Base-by-base conservation (phyloP, 1,284 basidiomycete genomes). In the Mrakiaceae sp. region DNA sequence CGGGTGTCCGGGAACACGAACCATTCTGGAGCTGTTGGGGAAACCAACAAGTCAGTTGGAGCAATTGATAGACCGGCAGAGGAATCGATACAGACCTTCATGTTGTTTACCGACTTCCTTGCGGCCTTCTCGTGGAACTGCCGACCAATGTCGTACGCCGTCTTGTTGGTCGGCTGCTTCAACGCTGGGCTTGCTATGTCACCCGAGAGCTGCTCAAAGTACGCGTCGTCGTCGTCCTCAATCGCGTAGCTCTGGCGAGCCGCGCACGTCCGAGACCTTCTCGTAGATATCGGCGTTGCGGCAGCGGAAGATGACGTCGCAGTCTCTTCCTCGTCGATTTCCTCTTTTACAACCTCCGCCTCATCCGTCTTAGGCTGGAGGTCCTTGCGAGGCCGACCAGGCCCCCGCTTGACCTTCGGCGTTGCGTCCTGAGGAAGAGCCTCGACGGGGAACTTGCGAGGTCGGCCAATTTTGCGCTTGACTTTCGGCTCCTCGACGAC, bases 171-270 rank as follows among this genome's bases (percentile, higher is more conserved):
- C 46, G 75, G 75, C 67, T 39, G 73, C 70, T 64, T 74, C 74
- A 58, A 72, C 27, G 27, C 27, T 27, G 27, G 27, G 27, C 27
- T 27, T 27, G 27, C 27, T 66, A 44, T 73, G 62, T 79, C 79
- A 46, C 77, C 78, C 70, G 86, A 85, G 16, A 88, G 71, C 74
- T 79, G 81, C 40, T 82, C 78, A 68, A 88, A 86, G 72, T 86
- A 89, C 68, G 82, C 82, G 62, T 83, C 81, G 62, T 88, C 87
- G 71, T 83, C 81, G 11, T 81, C 84, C 70, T 86, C 84, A 8
- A 85, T 72, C 49, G 60, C 77, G 48, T 79, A 79, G 62, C 72
- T 72, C 50, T 70, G 67, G 39, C 58, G 40, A 3, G 4, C 16
- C 58, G 40, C 14, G n/a, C 42, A 46, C 5, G 11, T 71, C 66